Percentiles rank a stretch among this genome's conserved stretches.
These are phyloP conservation scores for Kwoniella mangroviensis DNA, from an alignment of 768 basidiomycete genomes.

Conservation along the genomic window DNA sequence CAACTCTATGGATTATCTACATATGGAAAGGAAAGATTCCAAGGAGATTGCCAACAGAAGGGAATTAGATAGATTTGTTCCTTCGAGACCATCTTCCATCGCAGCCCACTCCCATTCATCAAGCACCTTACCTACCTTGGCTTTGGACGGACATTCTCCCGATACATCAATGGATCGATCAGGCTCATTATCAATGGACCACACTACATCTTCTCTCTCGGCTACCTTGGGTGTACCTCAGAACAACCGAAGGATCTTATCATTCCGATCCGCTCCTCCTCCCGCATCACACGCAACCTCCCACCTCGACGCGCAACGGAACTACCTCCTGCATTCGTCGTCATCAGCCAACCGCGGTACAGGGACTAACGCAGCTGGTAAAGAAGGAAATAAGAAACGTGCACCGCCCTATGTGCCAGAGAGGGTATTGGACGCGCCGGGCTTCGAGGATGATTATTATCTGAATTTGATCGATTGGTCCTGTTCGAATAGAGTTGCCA, in stretches of 20 bases:
- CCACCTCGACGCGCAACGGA: conserved; percentile 44
- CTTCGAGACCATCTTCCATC: conserved; percentile 44
- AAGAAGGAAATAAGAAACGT: conserved; percentile 62
- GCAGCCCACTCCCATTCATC: conserved; percentile 46
- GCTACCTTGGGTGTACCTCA: conserved; percentile 42
- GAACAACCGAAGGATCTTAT: conserved; percentile 39
- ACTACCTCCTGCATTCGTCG: conserved; percentile 43
- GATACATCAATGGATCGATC: conserved; percentile 34
- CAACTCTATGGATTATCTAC: conserved; percentile 22
- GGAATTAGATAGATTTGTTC: conserved; percentile 51
- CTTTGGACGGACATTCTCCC: conserved; percentile 29
- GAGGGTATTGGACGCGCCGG: conserved; percentile 93
- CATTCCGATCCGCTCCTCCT: conserved; percentile 48
- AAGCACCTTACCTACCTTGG: conserved; percentile 42
- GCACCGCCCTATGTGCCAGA: conserved; percentile 86
- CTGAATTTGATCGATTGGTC: conserved; percentile 93
- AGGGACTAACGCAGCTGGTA: conserved; percentile 20
- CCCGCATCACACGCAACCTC: conserved; percentile 40
- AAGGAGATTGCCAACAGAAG: not conserved
- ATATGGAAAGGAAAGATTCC: conserved; percentile 18
- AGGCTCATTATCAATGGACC: conserved; percentile 20
- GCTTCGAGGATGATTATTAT: conserved; percentile 86
- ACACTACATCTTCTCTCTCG: conserved; percentile 40
- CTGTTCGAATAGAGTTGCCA: conserved; percentile 80
- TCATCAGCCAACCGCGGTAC: conserved; percentile 37